Percentiles rank a stretch among this genome's conserved stretches.
phyloP scores from a whole-genome alignment of 2,329 filamentous ascomycete species.

The Alternaria gansuensis region DNA sequence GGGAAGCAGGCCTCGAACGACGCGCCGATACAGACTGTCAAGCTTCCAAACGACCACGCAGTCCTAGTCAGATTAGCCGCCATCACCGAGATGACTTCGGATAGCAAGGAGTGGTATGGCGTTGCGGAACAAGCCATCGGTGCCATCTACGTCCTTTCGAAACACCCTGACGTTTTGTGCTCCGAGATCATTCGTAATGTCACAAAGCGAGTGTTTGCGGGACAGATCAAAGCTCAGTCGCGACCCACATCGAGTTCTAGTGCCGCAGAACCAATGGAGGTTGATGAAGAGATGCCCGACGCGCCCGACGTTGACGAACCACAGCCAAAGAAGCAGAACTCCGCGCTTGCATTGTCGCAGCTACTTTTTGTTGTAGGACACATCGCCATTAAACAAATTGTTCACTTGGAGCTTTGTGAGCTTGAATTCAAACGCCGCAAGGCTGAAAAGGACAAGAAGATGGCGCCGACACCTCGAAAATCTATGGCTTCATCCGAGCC shows the following conservation, averaged over 20 bases:
- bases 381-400: constrained; percentile 98
- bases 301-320: constrained; percentile 39
- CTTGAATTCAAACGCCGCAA: constrained; percentile 97
- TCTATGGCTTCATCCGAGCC: constrained; percentile 40
- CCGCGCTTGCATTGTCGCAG: constrained; percentile 82
- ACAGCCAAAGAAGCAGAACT: constrained; percentile 64
- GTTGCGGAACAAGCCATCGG: constrained; percentile 95
- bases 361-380: constrained; percentile 95
- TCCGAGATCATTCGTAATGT: constrained; percentile 89
- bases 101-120: constrained; percentile 93
- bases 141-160: constrained; percentile 92
- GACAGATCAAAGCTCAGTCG: constrained; percentile 56
- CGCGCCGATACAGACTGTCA: constrained; percentile 66
- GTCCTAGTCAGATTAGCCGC: constrained; percentile 81
- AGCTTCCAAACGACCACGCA: constrained; percentile 90
- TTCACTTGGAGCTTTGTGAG: constrained; percentile 96
- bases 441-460: constrained; percentile 80
- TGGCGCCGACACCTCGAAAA: constrained; percentile 46
- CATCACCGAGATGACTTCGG: constrained; percentile 83
- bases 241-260: constrained; percentile 47
- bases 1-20: constrained; percentile 74
- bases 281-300: constrained; percentile 33
- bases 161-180: constrained; percentile 91
- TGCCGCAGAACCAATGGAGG: constrained; percentile 38
- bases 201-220: constrained; percentile 80